Evolutionary conservation across 129 eudicot genomes (phyloP).

Genomic region (Flaveria linearis): DNA sequence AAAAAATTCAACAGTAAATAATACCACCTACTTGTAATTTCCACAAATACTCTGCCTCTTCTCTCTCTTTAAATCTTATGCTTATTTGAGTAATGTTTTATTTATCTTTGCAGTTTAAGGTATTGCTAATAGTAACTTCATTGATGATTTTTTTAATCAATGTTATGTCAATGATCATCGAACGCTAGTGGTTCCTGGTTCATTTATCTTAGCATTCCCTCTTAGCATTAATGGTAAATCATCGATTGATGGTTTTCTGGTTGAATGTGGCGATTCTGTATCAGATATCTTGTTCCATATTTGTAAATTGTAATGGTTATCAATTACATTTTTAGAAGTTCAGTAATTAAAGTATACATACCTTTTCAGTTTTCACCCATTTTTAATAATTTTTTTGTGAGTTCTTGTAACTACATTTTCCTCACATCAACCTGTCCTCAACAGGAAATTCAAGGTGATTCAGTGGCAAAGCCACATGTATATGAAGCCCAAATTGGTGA

Average conservation of each 20-base stretch:
- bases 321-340: background rate
- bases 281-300: too few relatives aligned
- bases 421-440: background rate
- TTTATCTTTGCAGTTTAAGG: background rate
- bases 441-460: background rate
- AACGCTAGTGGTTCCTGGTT: too few relatives aligned
- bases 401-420: background rate
- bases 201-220: too few relatives aligned
- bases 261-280: too few relatives aligned
- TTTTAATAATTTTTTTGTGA: background rate
- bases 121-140: background rate
- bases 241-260: too few relatives aligned
- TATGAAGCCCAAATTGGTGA: background rate
- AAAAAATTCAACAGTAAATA: background rate
- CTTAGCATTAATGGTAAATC: too few relatives aligned
- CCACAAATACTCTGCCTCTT: background rate
- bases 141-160: background rate
- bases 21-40: background rate
- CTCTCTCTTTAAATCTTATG: background rate
- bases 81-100: background rate
- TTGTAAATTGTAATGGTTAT: too few relatives aligned
- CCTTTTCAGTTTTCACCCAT: conserved; percentile 4
- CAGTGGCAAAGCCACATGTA: too few relatives aligned
- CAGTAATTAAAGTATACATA: background rate
- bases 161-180: too few relatives aligned